phyloP scores from a whole-genome alignment of 2,329 filamentous ascomycete species.

The Periconia macrospinosa region DNA sequence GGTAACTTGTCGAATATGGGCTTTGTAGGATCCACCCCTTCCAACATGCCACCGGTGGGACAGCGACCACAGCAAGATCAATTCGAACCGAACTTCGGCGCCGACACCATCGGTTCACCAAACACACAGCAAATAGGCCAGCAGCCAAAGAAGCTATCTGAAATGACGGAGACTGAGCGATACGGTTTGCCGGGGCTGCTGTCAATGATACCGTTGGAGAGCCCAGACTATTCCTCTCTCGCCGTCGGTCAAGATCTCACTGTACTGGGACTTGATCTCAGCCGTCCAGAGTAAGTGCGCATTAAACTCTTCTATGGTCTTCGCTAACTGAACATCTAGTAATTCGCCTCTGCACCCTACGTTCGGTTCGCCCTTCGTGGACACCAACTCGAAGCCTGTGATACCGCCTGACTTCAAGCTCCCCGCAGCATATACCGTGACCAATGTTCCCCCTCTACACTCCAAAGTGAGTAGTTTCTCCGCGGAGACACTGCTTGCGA shows the following conservation, averaged over 20 bases:
- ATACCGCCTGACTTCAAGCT: constrained; percentile 64
- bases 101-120: constrained; percentile 31
- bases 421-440: constrained; percentile 66
- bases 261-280: constrained; percentile 65
- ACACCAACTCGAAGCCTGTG: constrained; percentile 59
- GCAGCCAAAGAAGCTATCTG: constrained; percentile 49
- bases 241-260: constrained; percentile 67
- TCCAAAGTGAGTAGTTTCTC: constrained; percentile 61
- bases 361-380: constrained; percentile 65
- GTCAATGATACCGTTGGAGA: constrained; percentile 59
- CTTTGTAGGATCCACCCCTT: constrained; percentile 26
- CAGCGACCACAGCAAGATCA: constrained; percentile 34
- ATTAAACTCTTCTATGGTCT: neutral
- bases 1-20: constrained; percentile 34
- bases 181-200: constrained; percentile 64
- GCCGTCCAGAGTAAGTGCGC: constrained; percentile 59
- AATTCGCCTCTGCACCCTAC: constrained; percentile 63
- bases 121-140: constrained; percentile 37
- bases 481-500: constrained; percentile 68
- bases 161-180: constrained; percentile 63
- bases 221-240: constrained; percentile 53
- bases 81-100: constrained; percentile 36
- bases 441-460: constrained; percentile 65
- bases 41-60: constrained; percentile 25
- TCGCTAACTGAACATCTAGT: constrained; percentile 25